Conservation (phyloP, 192 early-diverging fungal species). For the Fimicolochytrium jonesii region DNA sequence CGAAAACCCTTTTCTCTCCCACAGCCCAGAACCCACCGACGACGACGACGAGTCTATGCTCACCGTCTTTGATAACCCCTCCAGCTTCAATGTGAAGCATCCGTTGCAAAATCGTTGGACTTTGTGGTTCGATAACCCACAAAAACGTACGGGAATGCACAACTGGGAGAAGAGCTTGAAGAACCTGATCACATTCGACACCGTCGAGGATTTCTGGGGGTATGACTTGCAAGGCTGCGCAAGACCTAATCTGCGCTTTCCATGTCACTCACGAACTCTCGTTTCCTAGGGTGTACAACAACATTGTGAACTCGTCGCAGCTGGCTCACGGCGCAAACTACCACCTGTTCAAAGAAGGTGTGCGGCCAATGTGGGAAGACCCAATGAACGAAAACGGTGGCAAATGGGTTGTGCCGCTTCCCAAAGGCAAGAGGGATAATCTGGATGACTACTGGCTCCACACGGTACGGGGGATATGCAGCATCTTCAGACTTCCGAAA, state of each 20-base stretch:
- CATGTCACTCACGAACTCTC: too few species aligned
- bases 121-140: conserved; percentile 90
- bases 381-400: conserved; percentile 83
- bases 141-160: conserved; percentile 66
- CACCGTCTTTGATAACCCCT: conserved; percentile 39
- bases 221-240: too few species aligned
- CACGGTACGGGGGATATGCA: conserved; percentile 49
- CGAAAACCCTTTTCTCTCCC: too few species aligned
- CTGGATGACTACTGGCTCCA: conserved; percentile 84
- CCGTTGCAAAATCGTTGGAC: conserved; percentile 87
- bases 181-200: conserved; percentile 83
- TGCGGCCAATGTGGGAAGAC: conserved; percentile 96
- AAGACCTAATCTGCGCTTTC: too few species aligned
- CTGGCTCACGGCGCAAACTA: conserved; percentile 81
- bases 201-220: conserved; percentile 98
- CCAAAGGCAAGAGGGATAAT: conserved; percentile 64
- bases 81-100: conserved; percentile 83
- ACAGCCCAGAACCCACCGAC: too few species aligned
- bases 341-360: conserved; percentile 88
- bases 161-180: conserved; percentile 86
- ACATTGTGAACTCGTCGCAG: conserved; percentile 70
- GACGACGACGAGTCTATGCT: not conserved
- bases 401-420: conserved; percentile 79
- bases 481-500: not conserved
- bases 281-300: conserved; percentile 70